Evolutionary conservation across 805 yeast genomes (phyloP), one percentile per base, ranked within the genome.

Genomic region (Saturnispora silvae): DNA sequence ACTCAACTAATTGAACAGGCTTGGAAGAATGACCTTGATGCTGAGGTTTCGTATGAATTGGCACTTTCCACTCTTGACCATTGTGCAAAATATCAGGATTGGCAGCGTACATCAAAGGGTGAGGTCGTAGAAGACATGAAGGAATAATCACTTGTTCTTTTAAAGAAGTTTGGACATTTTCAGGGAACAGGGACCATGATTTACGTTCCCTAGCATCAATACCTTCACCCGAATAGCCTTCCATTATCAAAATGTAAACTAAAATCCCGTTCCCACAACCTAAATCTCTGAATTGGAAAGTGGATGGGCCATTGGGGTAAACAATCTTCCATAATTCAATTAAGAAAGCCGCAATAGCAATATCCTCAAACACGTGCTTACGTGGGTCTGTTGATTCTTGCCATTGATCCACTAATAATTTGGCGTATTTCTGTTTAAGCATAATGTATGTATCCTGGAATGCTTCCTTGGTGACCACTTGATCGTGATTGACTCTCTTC

Each of bases 241-340:
- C 97, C 64, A 64, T 62, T 6, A 70, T 60, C 34, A 89, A 62
- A 20, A 89, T 71, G 48, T 83, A 72, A 9, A 84, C 94, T 31
- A 89, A 59, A 13, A 84, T 65, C 7, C 97, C 97, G 59, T 89
- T 89, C 5, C 97, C 97, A 61, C 97, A 89, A 0, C 97, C 97
- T 37, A 89, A 56, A 60, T 89, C 97, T 45, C 89, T 68, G 53
- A 87, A 89, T 48, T 77, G 78, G 48, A 81, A 75, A 4, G 60
- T 60, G 4, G 53, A 48, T 28, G 63, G 59, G 24, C 52, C 55
- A 23, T 53, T 47, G 35, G 28, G 28, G n/a, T 59, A 65, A 31
- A 70, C 66, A 32, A 67, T 62, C 6, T 58, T 58, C 97, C 97
- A 89, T 25, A 83, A 66, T 59, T 84, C 95, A 20, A 89, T 82